Evolutionary conservation across 306 rosid species (phyloP), one percentile per base, ranked within the genome.

Genomic region (Vicia faba): DNA sequence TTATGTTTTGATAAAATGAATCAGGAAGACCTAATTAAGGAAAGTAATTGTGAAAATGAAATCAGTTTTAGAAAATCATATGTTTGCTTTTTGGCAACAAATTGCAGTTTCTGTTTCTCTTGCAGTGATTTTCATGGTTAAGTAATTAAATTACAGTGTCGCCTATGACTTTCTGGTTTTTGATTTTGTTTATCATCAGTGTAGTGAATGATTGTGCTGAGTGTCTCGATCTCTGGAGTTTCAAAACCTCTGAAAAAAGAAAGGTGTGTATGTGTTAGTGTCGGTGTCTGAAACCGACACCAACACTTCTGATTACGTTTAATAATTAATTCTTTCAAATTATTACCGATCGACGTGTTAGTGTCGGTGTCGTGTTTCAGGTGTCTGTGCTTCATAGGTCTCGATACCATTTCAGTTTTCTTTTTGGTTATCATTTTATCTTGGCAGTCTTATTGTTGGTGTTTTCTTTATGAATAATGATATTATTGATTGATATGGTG

Each of bases 401-500:
- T 20, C 16, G 23, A n/a, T 33, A 12, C 0, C 11, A 14, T n/a
- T 61, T 53, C 3, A 4, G 3, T 44, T 66, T 33, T 70, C 48
- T 18, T 38, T 44, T 60, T 13, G 45, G 23, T 39, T 28, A 0
- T 65, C 14, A 28, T 63, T 75, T 38, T 25, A 60, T 16, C 41
- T 8, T 61, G 63, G 11, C 11, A 44, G n/a, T 50, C 20, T 63
- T 9, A 4, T 68, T 25, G 3, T 68, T 68, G 48, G 29, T 39
- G 23, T 68, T 13, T 19, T 62, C 18, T 8, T 20, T 25, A 56
- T 50, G 70, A 48, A 20, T 19, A 70, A n/a, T 2, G 44, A 13
- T 66, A 61, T 8, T n/a, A 53, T 40, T 63, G 19, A 71, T 55
- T 57, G 45, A 66, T 50, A 55, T 23, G 29, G 63, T 13, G 65